Base-by-base conservation (phyloP, 495 filamentous ascomycete species). In the Aspergillus nidulans region DNA sequence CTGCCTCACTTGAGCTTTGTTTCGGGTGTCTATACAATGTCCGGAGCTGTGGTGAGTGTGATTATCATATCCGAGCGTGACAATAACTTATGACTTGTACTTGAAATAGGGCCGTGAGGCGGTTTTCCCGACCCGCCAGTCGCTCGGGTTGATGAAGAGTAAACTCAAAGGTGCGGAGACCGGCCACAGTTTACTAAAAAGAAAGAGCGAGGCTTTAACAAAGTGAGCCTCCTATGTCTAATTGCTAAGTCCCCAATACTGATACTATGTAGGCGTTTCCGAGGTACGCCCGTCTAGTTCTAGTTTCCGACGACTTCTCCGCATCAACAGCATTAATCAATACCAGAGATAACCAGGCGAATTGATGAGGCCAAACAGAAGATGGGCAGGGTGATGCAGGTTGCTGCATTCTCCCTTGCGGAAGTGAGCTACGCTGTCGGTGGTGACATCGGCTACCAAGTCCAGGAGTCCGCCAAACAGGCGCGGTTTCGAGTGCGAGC, bases 321-420 rank as follows among this genome's bases (percentile, higher is more conserved):
- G 55, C 60, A 59, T 52, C 60, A 52, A 49, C 49, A 32, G 48
- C 34, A 61, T 69, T 74, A 60, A 77, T 20, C 41, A 26, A 32
- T 39, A 24, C n/a, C 51, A 89, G 94, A 98, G 66, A 99, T 99
- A 63, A 97, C 94, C 50, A 81, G 86, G 55, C 90, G 94, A 53
- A 97, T 99, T 73, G 94, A 97, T 76, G 92, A 97, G 70, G 94
- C 94, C 24, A 99, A 99, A 74, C 90, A 90, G 58, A 99, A 99
- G 78, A 99, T 99, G 94, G 94, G 94, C 40, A 85, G 94, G 12
- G 95, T 99, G 13, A 97, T 99, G 94, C 92, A 97, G 66, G 94
- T 99, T 70, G 94, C 94, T 12, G 91, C 95, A 24, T 96, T 99
- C 71, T 97, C 94, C 3, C 81, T 99, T 34, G 95, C 94, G 49